Percentiles rank a stretch among this genome's conserved stretches.
These are phyloP conservation scores for Kluyveromyces aestuarii DNA, from an alignment of 805 yeast species.

Conservation along the genomic window DNA sequence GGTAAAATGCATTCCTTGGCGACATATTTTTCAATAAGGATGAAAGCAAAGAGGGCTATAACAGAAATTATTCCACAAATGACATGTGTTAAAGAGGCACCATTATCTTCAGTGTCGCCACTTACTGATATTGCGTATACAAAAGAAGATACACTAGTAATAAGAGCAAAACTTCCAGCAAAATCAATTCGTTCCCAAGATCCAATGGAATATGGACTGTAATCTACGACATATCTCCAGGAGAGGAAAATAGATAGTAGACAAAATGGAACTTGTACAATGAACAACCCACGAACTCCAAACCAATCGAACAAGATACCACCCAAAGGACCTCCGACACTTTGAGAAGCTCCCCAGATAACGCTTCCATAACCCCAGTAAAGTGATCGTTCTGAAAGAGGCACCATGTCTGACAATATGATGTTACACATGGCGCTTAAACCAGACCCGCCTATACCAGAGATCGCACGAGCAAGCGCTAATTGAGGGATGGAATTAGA, in stretches of 20 bases:
- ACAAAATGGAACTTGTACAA: slow-evolving; percentile 33
- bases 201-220: slow-evolving; percentile 19
- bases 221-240: slow-evolving; percentile 28
- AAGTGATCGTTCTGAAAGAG: slow-evolving; percentile 43
- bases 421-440: slow-evolving; percentile 42
- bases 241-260: slow-evolving; percentile 20
- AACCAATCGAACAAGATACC: slow-evolving; percentile 30
- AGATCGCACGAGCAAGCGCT: slow-evolving; percentile 42
- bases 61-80: slow-evolving; percentile 8
- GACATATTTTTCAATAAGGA: slow-evolving; percentile 29
- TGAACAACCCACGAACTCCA: slow-evolving; percentile 41
- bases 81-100: neutral
- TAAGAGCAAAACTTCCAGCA: slow-evolving; percentile 32
- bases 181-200: slow-evolving; percentile 33
- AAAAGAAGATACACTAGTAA: slow-evolving; percentile 27
- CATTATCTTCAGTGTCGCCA: slow-evolving; percentile 3
- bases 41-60: slow-evolving; percentile 13
- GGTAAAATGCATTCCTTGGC: slow-evolving; percentile 36
- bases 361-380: slow-evolving; percentile 43
- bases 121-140: slow-evolving; percentile 28
- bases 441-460: slow-evolving; percentile 56
- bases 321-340: slow-evolving; percentile 38
- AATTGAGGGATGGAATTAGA: slow-evolving; percentile 36
- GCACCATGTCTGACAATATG: slow-evolving; percentile 46
- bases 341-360: slow-evolving; percentile 32